Evolutionary conservation across 495 filamentous ascomycete species (phyloP).

Genomic region (Platismatia glauca): DNA sequence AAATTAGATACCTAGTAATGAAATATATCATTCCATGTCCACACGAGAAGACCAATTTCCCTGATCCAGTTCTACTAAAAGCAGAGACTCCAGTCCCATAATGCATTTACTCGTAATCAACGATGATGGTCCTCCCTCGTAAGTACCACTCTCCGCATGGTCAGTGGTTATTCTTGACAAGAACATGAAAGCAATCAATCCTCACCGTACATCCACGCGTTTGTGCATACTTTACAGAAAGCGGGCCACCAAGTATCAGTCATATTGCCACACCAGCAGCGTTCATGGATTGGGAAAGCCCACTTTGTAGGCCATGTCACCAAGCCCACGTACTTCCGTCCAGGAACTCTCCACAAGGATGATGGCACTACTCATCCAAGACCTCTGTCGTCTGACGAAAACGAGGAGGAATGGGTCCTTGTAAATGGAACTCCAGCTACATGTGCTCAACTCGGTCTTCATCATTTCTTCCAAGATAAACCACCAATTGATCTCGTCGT

Average conservation of each 20-base stretch:
- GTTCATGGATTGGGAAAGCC: conserved; percentile 97
- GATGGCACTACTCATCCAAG: conserved; percentile 55
- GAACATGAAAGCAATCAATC: conserved; percentile 41
- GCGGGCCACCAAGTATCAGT: conserved; percentile 81
- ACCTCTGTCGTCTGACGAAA: conserved; percentile 41
- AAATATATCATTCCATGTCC: too few species aligned
- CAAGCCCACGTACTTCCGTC: conserved; percentile 81
- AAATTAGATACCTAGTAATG: too few species aligned
- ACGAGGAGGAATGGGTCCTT: conserved; percentile 83
- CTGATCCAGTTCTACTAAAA: not conserved
- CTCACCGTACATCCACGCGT: conserved; percentile 85
- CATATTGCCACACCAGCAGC: conserved; percentile 80
- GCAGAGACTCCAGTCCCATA: not conserved
- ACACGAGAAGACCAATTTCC: too few species aligned
- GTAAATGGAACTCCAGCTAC: conserved; percentile 83
- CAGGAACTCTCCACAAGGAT: conserved; percentile 51
- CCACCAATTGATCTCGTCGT: conserved; percentile 68
- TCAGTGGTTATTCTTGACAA: conserved; percentile 2
- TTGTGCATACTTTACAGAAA: conserved; percentile 66
- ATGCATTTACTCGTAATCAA: conserved; percentile 55
- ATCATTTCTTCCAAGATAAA: conserved; percentile 67
- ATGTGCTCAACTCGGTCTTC: conserved; percentile 81
- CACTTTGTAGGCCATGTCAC: conserved; percentile 82
- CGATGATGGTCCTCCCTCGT: conserved; percentile 92
- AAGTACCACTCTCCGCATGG: conserved; percentile 20